Conservation (phyloP, 2,329 filamentous ascomycete species). For the Ascochyta viciae-villosae region DNA sequence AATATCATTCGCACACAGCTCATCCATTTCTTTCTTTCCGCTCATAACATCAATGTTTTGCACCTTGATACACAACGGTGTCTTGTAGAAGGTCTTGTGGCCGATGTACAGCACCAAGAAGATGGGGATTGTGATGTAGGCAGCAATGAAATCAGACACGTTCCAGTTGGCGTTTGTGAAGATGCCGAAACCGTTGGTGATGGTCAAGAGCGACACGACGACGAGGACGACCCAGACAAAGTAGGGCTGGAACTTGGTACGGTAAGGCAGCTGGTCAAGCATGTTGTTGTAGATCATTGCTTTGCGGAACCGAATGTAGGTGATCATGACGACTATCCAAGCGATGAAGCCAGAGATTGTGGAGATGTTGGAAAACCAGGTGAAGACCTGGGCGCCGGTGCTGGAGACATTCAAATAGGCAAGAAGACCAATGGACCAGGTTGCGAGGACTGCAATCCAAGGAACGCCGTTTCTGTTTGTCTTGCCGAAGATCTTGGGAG, state of each 20-base stretch:
- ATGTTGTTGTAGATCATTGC: conserved; percentile 60
- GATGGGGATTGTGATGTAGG: conserved; percentile 55
- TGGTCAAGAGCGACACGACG: conserved; percentile 50
- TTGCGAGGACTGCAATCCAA: conserved; percentile 47
- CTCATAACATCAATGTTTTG: conserved; percentile 43
- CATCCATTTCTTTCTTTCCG: conserved; percentile 47
- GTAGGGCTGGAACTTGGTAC: conserved; percentile 56
- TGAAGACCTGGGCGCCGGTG: conserved; percentile 61
- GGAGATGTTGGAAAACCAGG: conserved; percentile 75
- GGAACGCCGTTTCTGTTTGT: conserved; percentile 55
- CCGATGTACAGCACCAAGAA: conserved; percentile 45
- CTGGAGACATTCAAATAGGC: conserved; percentile 59
- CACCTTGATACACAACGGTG: conserved; percentile 36
- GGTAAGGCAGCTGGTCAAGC: conserved; percentile 61
- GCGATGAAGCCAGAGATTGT: conserved; percentile 64
- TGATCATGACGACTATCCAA: conserved; percentile 64
- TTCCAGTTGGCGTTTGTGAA: conserved; percentile 59
- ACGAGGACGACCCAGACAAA: conserved; percentile 66
- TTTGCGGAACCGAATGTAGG: conserved; percentile 66
- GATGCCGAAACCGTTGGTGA: conserved; percentile 55
- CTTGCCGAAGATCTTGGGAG: conserved; percentile 58
- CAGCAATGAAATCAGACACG: conserved; percentile 59
- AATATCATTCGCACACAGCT: conserved; percentile 42
- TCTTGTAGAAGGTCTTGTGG: conserved; percentile 43
- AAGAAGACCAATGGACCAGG: conserved; percentile 53